These are phyloP conservation scores for Wickerhamomyces silvicola DNA, from an alignment of 805 yeast species.

Conservation along the genomic window DNA sequence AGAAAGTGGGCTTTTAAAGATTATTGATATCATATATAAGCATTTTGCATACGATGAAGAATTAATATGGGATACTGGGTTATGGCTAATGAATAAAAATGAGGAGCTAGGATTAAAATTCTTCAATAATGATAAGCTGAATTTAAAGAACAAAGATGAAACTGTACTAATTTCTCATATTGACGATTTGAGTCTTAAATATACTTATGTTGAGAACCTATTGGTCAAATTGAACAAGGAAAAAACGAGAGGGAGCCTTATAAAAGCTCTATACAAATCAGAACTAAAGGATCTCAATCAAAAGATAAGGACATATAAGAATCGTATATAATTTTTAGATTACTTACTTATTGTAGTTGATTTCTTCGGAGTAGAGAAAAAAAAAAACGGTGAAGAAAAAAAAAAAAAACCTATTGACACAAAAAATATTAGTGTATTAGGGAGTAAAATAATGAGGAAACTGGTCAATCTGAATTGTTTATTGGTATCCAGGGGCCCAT, in stretches of 20 bases:
- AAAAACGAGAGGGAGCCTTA: slow-evolving; percentile 3
- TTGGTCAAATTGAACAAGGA: slow-evolving; percentile 5
- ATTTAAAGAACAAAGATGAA: slow-evolving; percentile 1
- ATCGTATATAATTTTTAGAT: background rate
- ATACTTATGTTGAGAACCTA: slow-evolving; percentile 5
- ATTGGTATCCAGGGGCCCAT: too few species aligned
- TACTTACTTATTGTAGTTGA: too few species aligned
- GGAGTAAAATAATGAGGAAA: too few species aligned
- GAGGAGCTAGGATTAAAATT: slow-evolving; percentile 17
- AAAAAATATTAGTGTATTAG: too few species aligned
- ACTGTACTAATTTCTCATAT: slow-evolving; percentile 4
- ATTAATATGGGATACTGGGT: slow-evolving; percentile 10
- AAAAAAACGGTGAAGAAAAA: too few species aligned
- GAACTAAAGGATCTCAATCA: slow-evolving; percentile 4
- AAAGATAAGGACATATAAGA: slow-evolving; percentile 1
- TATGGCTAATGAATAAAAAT: slow-evolving; percentile 17
- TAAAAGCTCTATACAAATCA: slow-evolving; percentile 5
- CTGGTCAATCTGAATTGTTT: too few species aligned
- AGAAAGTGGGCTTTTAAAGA: slow-evolving; percentile 3
- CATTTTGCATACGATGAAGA: slow-evolving; percentile 10
- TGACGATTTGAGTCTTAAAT: slow-evolving; percentile 6
- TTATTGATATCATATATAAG: slow-evolving; percentile 7
- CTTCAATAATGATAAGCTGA: slow-evolving; percentile 8
- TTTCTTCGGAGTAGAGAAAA: too few species aligned
- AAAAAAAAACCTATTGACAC: too few species aligned